Percentiles rank a stretch among this genome's conserved stretches.
Conservation (phyloP, 2,329 filamentous ascomycete species). For the Camillea tinctor region DNA sequence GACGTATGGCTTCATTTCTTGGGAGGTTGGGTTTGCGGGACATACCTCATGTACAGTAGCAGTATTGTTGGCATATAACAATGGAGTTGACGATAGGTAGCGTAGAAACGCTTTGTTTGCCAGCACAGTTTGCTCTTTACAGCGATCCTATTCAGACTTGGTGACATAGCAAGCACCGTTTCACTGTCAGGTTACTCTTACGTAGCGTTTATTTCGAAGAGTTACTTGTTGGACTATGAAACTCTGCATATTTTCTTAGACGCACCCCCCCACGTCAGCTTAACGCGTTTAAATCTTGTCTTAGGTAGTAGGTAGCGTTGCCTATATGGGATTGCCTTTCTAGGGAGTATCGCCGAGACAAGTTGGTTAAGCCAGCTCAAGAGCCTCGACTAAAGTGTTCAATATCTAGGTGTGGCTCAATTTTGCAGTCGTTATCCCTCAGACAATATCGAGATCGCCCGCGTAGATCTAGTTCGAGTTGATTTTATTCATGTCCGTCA, state of each 20-base stretch:
- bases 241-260: neutral
- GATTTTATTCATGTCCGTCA: neutral
- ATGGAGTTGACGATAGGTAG: neutral
- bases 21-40: neutral
- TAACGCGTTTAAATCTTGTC: constrained; percentile 14
- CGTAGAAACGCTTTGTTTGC: neutral
- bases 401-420: neutral
- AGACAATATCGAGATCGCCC: neutral
- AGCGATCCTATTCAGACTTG: neutral
- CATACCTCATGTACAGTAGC: neutral
- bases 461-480: neutral
- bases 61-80: neutral
- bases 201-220: neutral
- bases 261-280: constrained; percentile 16
- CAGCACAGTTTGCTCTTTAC: neutral
- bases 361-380: constrained; percentile 1
- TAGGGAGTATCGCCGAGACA: constrained; percentile 25
- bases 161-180: neutral
- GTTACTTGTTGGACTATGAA: neutral
- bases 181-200: neutral
- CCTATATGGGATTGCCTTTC: constrained; percentile 6
- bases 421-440: neutral
- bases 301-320: constrained; percentile 7
- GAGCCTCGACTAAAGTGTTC: constrained; percentile 1
- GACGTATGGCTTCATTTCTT: neutral